Evolutionary conservation across 148 eudicot species (phyloP), one percentile per base, ranked within the genome.

Genomic region (Tetragonia tetragonoides): DNA sequence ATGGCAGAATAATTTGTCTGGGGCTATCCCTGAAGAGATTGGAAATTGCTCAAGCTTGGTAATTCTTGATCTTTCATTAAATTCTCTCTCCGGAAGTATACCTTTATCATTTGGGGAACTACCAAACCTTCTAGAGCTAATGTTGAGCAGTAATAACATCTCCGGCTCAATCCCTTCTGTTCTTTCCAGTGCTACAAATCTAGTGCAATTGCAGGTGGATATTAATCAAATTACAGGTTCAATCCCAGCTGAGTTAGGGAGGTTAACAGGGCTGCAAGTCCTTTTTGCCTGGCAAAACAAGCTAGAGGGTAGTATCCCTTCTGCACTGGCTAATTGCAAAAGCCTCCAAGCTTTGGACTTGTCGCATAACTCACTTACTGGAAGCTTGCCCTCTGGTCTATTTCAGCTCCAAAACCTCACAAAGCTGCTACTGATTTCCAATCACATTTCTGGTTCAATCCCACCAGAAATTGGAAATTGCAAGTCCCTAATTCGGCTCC

Each of bases 261-360:
- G 68, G 77, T 81, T 93, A 54, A 39, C 73, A 18, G 82, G 77
- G 51, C 83, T 91, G 38, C 77, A 80, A 66, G 88, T 93, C 66
- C 85, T 93, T 49, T 90, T 90, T 77, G 97, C 89, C 38, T 93
- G 98, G 98, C 83, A 87, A 75, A 93, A 93, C 70, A 87, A 83
- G 78, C 90, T 93, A 62, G 91, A 87, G 75, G 98, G 98, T 18
- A 83, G 84, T 66, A 87, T 93, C 66, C 98, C 98, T 82, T 73
- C 83, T 46, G 67, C 80, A 53, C 74, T 93, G 82, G 87, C 84
- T 34, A 88, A 87, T 69, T 90, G 94, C 78, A 82, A 44, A 54
- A 90, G 84, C 74, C 87, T 93, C 39, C 90, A 91, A 77, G 90
- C 94, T 67, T 62, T 91, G 47, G 98, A 93, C 77, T 88, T 93